A percentile compares a stretch with the other conserved stretches of the same genome.
These are phyloP conservation scores for Verbascum thapsus DNA, from an alignment of 257 asterid genomes.

Conservation along the genomic window DNA sequence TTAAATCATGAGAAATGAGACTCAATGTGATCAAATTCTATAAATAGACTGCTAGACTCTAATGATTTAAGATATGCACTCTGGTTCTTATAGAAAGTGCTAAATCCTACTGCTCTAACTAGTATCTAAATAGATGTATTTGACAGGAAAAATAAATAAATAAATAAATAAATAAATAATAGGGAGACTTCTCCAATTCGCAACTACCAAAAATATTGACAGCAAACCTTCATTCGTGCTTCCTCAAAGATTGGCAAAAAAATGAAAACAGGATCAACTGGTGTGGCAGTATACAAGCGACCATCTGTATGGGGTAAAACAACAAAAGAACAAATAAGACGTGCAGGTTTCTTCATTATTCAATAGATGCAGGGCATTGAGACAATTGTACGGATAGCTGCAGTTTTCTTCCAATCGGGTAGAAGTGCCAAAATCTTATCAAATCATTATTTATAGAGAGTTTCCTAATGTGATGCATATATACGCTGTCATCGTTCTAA, in stretches of 20 bases:
- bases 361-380: not conserved
- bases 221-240: slow-evolving; percentile 86
- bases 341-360: slow-evolving; percentile 18
- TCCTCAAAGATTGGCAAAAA: slow-evolving; percentile 89
- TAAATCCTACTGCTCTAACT: not conserved
- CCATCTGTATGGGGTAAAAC: slow-evolving; percentile 57
- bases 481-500: slow-evolving; percentile 6
- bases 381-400: slow-evolving; percentile 4
- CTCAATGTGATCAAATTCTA: slow-evolving; percentile 10
- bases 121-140: slow-evolving; percentile 21
- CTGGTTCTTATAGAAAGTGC: slow-evolving; percentile 14
- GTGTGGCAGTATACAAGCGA: slow-evolving; percentile 79
- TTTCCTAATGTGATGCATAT: slow-evolving; percentile 9
- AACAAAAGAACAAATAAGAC: slow-evolving; percentile 24
- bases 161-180: no score
- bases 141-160: slow-evolving; percentile 13
- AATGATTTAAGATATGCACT: slow-evolving; percentile 17
- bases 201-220: slow-evolving; percentile 19
- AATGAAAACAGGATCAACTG: slow-evolving; percentile 88
- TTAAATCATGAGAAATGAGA: slow-evolving; percentile 10
- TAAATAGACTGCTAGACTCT: slow-evolving; percentile 17
- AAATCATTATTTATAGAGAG: slow-evolving; percentile 5
- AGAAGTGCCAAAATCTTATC: slow-evolving; percentile 2
- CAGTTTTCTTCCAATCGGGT: slow-evolving; percentile 7
- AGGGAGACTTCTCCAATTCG: slow-evolving; percentile 6